Base-by-base conservation (phyloP, 2,329 filamentous ascomycete species). In the Polychaeton citri region DNA sequence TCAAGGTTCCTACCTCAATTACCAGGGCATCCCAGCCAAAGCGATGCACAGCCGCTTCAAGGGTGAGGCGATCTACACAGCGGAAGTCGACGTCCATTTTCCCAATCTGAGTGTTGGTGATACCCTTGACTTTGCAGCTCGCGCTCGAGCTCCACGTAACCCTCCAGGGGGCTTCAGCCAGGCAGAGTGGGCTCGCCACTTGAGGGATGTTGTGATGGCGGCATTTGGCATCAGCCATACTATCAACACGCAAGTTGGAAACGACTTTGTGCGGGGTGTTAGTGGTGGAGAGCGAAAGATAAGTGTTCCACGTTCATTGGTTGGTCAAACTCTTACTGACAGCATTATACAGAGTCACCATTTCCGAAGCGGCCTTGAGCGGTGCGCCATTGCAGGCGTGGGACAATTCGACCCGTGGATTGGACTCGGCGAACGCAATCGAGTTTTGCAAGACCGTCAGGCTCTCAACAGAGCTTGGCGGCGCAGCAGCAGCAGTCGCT, bases 11-110 rank as follows among this genome's bases (percentile, higher is more conserved):
- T 75, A 82, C 43, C 75, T 93, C 53, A 88, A 92, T 61, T 93
- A 92, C 52, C 80, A 90, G 56, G 80, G 76, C 68, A 69, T 84
- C 49, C 64, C 72, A 2, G 70, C 81, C 38, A 62, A 81, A 51
- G 72, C 84, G 52, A 88, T 90, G 81, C 74, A 81, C 60, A 74
- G 72, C 8, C 66, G 72, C 42, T 86, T 88, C 62, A 77, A 81
- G 19, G 84, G 84, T 45, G 84, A 92, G 60, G 81, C 81, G 42
- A 87, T 90, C 55, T 90, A 90, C 61, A 87, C 81, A 0, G 81
- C 81, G 40, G 83, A 90, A 57, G 78, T 83, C 21, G 85, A 92
- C 53, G 78, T 81, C 4, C 81, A 87, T 59, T 87, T 87, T 51
- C 80, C 81, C 9, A 72, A 78, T 61, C 61, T 90, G 48, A 77